phyloP scores from a whole-genome alignment of 345 rosid genomes.

The Aquilaria malaccensis region DNA sequence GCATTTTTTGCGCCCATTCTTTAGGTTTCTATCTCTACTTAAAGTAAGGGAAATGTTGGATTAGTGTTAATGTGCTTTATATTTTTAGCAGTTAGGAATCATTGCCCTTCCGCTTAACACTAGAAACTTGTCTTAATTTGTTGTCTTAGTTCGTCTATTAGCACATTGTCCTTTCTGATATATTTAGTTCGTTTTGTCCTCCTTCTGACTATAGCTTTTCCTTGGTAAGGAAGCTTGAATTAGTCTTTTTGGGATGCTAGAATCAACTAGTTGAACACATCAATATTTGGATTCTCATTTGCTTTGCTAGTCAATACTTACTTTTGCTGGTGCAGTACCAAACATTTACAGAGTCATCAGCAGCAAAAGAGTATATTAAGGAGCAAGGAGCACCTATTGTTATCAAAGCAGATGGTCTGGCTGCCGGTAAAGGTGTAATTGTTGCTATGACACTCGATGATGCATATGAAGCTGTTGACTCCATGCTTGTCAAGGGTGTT shows the following conservation, averaged over 20 bases:
- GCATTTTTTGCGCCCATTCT: background rate
- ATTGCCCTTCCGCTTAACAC: no score
- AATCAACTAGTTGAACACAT: no score
- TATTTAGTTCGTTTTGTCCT: background rate
- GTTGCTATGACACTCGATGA: conserved; percentile 78
- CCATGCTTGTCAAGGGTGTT: conserved; percentile 67
- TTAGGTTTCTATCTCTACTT: background rate
- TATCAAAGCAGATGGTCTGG: conserved; percentile 91
- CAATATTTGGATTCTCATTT: background rate
- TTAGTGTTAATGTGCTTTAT: no score
- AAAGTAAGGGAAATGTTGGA: no score
- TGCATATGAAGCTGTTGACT: conserved; percentile 84
- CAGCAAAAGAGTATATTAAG: conserved; percentile 63
- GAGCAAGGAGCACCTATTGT: conserved; percentile 84
- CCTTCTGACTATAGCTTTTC: background rate
- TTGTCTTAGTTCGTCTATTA: background rate
- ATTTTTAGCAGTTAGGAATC: no score
- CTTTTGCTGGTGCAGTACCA: conserved; percentile 43
- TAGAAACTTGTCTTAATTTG: no score
- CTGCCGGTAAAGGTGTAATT: conserved; percentile 92
- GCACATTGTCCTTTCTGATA: background rate
- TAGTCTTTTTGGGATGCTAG: background rate
- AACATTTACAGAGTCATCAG: conserved; percentile 58
- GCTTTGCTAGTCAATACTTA: background rate
- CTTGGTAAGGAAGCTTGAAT: background rate